Conservation (phyloP, 768 basidiomycete species). For the Sistotremastrum suecicum region DNA sequence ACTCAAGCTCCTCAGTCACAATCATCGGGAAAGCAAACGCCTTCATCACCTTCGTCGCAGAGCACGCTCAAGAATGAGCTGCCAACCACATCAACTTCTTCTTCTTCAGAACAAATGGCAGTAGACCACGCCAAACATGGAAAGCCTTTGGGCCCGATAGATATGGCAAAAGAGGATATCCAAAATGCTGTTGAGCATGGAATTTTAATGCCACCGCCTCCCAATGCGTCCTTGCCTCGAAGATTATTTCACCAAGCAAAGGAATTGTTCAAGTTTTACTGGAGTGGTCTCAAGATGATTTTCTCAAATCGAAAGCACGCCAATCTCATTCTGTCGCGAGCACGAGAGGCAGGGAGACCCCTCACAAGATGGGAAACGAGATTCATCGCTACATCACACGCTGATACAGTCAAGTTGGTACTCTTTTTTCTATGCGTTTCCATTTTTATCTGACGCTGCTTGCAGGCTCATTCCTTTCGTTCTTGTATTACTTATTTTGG, state of each 20-base stretch:
- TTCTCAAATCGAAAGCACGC: constrained; percentile 44
- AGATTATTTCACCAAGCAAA: constrained; percentile 34
- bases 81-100: no score
- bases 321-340: constrained; percentile 37
- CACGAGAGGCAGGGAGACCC: constrained; percentile 42
- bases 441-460: constrained; percentile 4
- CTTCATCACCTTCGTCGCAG: no score
- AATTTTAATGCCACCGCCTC: constrained; percentile 51
- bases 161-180: constrained; percentile 47
- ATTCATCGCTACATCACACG: constrained; percentile 49
- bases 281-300: constrained; percentile 58
- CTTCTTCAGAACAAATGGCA: no score
- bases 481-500: constrained; percentile 55
- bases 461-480: constrained; percentile 66
- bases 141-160: constrained; percentile 19
- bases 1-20: no score
- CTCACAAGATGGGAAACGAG: constrained; percentile 56
- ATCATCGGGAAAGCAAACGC: no score
- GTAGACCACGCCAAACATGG: neutral
- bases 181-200: constrained; percentile 54
- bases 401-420: constrained; percentile 57
- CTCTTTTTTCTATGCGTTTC: neutral
- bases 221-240: constrained; percentile 40
- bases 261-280: constrained; percentile 67
- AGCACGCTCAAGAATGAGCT: no score